These are phyloP conservation scores for Pelagomonas calceolata DNA, from an alignment of 108 stramenopile genomes.

Conservation along the genomic window DNA sequence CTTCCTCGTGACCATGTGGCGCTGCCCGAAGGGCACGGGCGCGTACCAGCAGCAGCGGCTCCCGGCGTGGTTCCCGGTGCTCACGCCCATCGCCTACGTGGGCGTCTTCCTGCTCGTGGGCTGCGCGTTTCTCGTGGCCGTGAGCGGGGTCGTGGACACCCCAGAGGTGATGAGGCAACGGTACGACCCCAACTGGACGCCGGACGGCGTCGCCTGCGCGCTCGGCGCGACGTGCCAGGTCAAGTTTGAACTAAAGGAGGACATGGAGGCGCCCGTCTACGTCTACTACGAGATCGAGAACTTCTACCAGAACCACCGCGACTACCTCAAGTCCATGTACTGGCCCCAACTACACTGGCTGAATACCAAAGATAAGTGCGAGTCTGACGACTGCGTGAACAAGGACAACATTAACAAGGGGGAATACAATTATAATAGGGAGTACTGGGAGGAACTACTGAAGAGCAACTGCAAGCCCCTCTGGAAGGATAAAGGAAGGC, in stretches of 20 bases:
- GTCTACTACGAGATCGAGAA: slow-evolving; percentile 90
- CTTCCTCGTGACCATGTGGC: too few relatives aligned
- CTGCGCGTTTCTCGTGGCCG: slow-evolving; percentile 62
- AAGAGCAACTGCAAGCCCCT: background rate
- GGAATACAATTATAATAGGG: too few relatives aligned
- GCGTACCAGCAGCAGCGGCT: slow-evolving; percentile 81
- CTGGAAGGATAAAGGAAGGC: background rate
- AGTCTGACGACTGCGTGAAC: background rate
- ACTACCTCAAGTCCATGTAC: slow-evolving; percentile 44
- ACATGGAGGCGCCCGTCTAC: slow-evolving; percentile 77
- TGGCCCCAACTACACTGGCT: slow-evolving; percentile 2
- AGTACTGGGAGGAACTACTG: too few relatives aligned
- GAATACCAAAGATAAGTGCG: too few relatives aligned
- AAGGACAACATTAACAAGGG: background rate
- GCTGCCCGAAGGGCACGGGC: too few relatives aligned
- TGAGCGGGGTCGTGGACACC: slow-evolving; percentile 4
- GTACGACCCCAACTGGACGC: background rate
- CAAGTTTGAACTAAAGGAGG: slow-evolving; percentile 23
- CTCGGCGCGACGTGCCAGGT: slow-evolving; percentile 11
- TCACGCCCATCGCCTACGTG: slow-evolving; percentile 78
- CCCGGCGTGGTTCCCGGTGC: slow-evolving; percentile 81
- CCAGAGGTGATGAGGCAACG: background rate
- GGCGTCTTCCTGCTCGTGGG: slow-evolving; percentile 58
- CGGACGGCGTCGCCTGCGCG: slow-evolving; percentile 3
- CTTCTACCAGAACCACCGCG: slow-evolving; percentile 96